phyloP scores from a whole-genome alignment of 2,329 filamentous ascomycete species.

The Colletotrichum australisinense region DNA sequence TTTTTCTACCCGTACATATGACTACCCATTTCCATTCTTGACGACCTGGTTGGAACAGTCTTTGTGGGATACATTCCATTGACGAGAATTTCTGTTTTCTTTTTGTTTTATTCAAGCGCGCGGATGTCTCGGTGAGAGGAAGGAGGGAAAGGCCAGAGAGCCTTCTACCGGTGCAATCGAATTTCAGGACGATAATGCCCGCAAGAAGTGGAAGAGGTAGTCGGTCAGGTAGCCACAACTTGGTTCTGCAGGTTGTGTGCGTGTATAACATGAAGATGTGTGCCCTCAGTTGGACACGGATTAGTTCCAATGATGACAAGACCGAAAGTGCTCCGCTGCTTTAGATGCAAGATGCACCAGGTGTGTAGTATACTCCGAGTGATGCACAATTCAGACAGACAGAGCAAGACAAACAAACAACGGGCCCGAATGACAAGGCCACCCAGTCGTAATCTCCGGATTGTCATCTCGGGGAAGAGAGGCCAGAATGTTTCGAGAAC shows the following conservation, averaged over 20 bases:
- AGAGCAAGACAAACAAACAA: conserved; percentile 9
- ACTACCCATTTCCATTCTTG: conserved; percentile 3
- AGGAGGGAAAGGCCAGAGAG: not conserved
- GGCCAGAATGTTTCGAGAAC: conserved; percentile 31
- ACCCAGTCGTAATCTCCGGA: conserved; percentile 25
- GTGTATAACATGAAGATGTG: conserved; percentile 17
- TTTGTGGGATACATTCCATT: conserved; percentile 17
- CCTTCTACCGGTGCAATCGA: not conserved
- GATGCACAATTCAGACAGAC: not conserved
- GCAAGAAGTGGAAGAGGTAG: not conserved
- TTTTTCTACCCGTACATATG: conserved; percentile 3
- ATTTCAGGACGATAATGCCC: not conserved
- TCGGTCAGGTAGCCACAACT: not conserved
- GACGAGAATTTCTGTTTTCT: conserved; percentile 16
- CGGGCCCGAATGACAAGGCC: conserved; percentile 4
- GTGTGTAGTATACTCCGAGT: too few relatives aligned
- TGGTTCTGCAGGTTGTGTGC: not conserved
- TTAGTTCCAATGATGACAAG: not conserved
- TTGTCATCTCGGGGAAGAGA: conserved; percentile 21
- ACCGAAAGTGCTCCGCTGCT: not conserved
- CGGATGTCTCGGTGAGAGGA: not conserved
- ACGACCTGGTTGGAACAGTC: conserved; percentile 18
- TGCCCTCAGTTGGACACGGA: not conserved
- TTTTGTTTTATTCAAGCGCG: conserved; percentile 1
- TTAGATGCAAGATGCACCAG: not conserved